Base-by-base conservation (phyloP, 208 protist species). In the Spongospora subterranea region DNA sequence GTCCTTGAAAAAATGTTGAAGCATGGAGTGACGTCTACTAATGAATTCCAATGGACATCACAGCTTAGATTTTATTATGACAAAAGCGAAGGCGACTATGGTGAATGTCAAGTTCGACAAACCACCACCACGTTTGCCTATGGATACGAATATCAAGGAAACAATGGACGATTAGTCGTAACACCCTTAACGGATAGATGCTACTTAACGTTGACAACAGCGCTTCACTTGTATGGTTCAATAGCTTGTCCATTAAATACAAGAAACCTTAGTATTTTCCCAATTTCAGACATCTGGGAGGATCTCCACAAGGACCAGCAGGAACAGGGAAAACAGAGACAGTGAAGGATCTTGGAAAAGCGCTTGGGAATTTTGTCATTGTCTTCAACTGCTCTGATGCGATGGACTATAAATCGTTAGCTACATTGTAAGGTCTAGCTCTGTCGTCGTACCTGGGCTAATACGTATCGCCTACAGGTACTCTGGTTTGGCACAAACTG, bases 251-350 rank as follows among this genome's bases (percentile, higher is more conserved):
- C 6, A 60, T 60, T 24, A 60, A 60, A 24, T 29, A 60, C 50
- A 60, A 60, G 24, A 60, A 6, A 29, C 24, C 24, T 6, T 24
- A 29, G 50, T 29, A 60, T 60, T 60, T 6, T 29, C 6, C 24
- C 24, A 29, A 60, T 60, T 60, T 60, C 50, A 60, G 50, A 60
- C 77, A 93, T 88, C 43, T 88, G 46, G 93, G 92, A 65, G 93
- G 94, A 38, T 64, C 40, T 13, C 95, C 95, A 32, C 96, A 98
- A 93, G 98, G 98, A 39, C 98, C 98, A 65, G 98, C 97, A 17
- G 98, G 98, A 32, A 99, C 98, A 45, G 98, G 98, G 64, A 99
- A 99, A 95, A 99, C 97, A n/a, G 98, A 99, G 95, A 99, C 98
- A 32, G 97, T 99, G 41, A 99, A 99, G 95, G 98, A 99, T 93